phyloP scores from a whole-genome alignment of 2,329 filamentous ascomycete genomes.

The Raffaelea deltoideospora region DNA sequence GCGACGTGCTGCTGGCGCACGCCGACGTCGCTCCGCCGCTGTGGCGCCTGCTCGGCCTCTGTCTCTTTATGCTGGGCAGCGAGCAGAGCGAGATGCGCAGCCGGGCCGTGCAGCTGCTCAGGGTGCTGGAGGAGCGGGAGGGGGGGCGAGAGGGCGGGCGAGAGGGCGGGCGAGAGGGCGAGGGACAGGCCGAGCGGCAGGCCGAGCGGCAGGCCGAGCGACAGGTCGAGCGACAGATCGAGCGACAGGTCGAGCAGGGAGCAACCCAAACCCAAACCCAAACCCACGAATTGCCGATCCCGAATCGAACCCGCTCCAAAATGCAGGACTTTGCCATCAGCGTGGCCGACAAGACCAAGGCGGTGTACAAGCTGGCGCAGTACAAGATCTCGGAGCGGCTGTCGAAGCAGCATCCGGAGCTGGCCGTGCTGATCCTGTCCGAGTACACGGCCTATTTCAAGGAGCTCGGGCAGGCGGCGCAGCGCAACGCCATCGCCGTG shows the following conservation, averaged over 20 bases:
- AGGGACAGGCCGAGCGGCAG: slow-evolving; percentile 27
- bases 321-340: slow-evolving; percentile 97
- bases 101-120: slow-evolving; percentile 69
- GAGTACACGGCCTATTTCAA: slow-evolving; percentile 93
- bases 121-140: slow-evolving; percentile 69
- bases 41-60: slow-evolving; percentile 80
- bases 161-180: too few species aligned
- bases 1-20: slow-evolving; percentile 70
- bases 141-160: neutral
- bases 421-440: slow-evolving; percentile 89
- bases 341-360: slow-evolving; percentile 95
- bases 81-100: slow-evolving; percentile 79
- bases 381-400: slow-evolving; percentile 91
- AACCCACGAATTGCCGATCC: neutral
- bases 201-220: neutral
- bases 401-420: slow-evolving; percentile 72
- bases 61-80: slow-evolving; percentile 83
- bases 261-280: neutral
- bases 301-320: slow-evolving; percentile 39
- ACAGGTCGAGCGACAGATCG: too few species aligned
- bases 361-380: slow-evolving; percentile 93
- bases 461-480: slow-evolving; percentile 63
- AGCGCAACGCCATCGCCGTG: slow-evolving; percentile 86
- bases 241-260: too few species aligned
- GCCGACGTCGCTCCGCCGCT: slow-evolving; percentile 73